Evolutionary conservation across 306 rosid species (phyloP), one percentile per base, ranked within the genome.

Genomic region (Prunus mume): DNA sequence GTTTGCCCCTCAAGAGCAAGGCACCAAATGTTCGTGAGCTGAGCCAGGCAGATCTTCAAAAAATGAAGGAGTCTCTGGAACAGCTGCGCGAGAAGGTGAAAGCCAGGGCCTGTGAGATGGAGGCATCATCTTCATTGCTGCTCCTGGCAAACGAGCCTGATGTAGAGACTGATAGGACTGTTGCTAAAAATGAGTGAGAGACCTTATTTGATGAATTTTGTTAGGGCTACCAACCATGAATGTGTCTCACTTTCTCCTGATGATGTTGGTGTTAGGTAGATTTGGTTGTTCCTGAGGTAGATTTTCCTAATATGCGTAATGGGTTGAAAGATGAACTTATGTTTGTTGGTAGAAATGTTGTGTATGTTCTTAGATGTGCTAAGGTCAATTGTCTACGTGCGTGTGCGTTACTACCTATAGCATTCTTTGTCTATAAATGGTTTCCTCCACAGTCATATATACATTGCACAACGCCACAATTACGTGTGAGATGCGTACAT

Each of bases 41-140:
- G 1, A 45, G 68, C 47, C 14, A 20, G 22, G 13, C 13, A 13
- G 84, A 71, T 57, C 79, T 86, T 12, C 15, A 61, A 45, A 55
- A 75, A 47, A 17, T 81, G 82, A 68, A 78, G 65, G 56, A 3
- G 45, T 67, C 78, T 2, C 22, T 83, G 47, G 75, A 72, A 65
- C 27, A 41, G 12, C 54, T 86, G 32, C 28, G 52, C 12, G 46
- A 72, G 51, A 57, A 46, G 45, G 78, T 76, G 51, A 78, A 73
- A 3, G 81, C 58, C 4, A 67, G 71, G 76, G 67, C 12, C 50
- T 49, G 28, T 51, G 90, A 83, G 54, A 45, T 83, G 74, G 90
- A 86, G 72, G 90, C 86, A 1, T 86, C 87, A 10, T 81, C 80
- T 55, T 83, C 85, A 18, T 69, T 83, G 82, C 65, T 86, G 56